Base-by-base conservation (phyloP, 1,284 basidiomycete genomes). In the Rhodotorula mucilaginosa region DNA sequence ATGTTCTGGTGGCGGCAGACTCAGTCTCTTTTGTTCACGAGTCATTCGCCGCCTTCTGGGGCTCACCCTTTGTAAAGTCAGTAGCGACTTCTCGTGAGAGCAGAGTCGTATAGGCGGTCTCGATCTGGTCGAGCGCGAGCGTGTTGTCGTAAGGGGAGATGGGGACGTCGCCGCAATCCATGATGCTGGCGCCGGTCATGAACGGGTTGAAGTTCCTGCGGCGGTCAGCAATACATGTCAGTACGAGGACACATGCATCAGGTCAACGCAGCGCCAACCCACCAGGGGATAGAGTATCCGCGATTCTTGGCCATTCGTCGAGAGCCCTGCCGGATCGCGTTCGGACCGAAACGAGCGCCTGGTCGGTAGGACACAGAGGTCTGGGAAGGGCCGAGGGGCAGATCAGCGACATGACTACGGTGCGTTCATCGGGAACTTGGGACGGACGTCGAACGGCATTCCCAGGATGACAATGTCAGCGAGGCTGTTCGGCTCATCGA, bases 91-190 rank as follows among this genome's bases (percentile, higher is more conserved):
- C 61, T 12, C 71, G 51, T 2, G 67, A 39, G 1, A 79, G 62
- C 21, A 78, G 52, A 10, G 60, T 71, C 57, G 64, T 64, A 68
- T 79, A 74, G 5, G 72, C 83, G 10, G 78, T 77, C 66, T 82
- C 79, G 70, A 84, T 81, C 76, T 83, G 82, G 58, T 81, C 78
- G 67, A 83, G 80, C 18, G 82, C 83, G 13, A 81, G 74, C 0
- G 79, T 74, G 21, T 79, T 78, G 72, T 84, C 82, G 75, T 82
- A 84, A 2, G 83, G 82, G 3, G 80, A 81, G 7, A 82, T 76
- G 3, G 83, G 82, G 18, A 82, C 79, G 69, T 83, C 82, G 21
- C 82, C 81, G 63, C 82, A 83, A 70, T 83, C 82, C 19, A 81
- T 8, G 46, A 74, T 54, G 18, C 59, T 58, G 10, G 72, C 66